These are phyloP conservation scores for Picea sitchensis DNA, from an alignment of 75 land plant species.

Conservation along the genomic window DNA sequence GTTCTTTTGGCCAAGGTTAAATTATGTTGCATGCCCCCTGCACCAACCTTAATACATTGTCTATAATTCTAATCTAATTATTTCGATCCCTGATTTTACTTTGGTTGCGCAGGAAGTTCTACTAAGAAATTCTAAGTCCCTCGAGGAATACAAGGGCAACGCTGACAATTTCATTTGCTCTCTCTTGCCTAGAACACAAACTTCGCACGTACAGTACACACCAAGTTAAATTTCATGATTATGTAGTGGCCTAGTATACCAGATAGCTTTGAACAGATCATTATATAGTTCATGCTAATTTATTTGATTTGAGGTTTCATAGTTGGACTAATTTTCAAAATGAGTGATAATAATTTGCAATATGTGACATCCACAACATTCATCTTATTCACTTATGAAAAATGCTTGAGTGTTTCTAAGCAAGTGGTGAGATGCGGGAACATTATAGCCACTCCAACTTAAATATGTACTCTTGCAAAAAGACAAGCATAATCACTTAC, in stretches of 20 bases:
- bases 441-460: neutral
- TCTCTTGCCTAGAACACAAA: neutral
- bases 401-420: constrained; percentile 44
- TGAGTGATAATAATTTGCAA: neutral
- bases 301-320: constrained; percentile 1
- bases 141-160: neutral
- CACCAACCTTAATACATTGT: too few relatives aligned
- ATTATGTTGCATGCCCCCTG: neutral
- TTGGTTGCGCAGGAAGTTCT: constrained; percentile 21
- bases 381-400: constrained; percentile 64
- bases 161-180: too few relatives aligned
- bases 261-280: too few relatives aligned
- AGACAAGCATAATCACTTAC: constrained; percentile 30
- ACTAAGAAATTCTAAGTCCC: constrained; percentile 22
- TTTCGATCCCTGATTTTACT: too few relatives aligned
- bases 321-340: constrained; percentile 80
- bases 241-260: too few relatives aligned
- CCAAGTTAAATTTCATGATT: constrained; percentile 30
- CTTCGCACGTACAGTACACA: constrained; percentile 51
- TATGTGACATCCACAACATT: constrained; percentile 24
- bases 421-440: constrained; percentile 34
- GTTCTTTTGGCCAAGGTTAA: constrained; percentile 72
- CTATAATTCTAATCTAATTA: too few relatives aligned
- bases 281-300: neutral
- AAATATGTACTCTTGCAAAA: constrained; percentile 39